Base-by-base conservation (phyloP, 371 early-diverging fungal species). In the Antonospora locustae region DNA sequence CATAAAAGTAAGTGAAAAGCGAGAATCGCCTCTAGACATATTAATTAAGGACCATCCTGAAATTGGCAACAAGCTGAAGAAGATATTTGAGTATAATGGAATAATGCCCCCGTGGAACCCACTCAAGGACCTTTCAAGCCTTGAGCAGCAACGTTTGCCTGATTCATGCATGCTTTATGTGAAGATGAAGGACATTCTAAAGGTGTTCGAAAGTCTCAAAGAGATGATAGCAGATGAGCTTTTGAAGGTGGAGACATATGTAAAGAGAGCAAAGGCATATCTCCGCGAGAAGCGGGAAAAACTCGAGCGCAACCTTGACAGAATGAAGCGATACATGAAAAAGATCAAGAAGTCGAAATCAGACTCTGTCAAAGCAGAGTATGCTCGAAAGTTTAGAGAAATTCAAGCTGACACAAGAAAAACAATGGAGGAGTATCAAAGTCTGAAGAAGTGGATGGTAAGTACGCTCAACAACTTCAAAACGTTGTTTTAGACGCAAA, bases 181-280 rank as follows among this genome's bases (percentile, higher is more conserved):
- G 12, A 44, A 49, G 12, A 64, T 64, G 27, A 34, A 45, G 19
- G 38, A 57, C 39, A 20, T 63, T 6, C 27, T 59, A 6, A 47
- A 30, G 17, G 46, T 49, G 3, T 47, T 68, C 44, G 64, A 68
- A 7, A 55, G 30, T 27, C 17, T 59, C 19, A 63, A 60, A 48
- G 46, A 58, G 16, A 32, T 52, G 29, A 54, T 68, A 3, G 44
- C 49, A 5, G 58, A 64, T 7, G 53, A 51, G 28, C 43, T 64
- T 14, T 16, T 58, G 37, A 50, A 58, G 19, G 44, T 64, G 6
- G 58, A 64, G 22, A 54, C 40, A 11, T 57, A 58, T 48, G 47
- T 64, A 3, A 49, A 48, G 5, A 19, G 69, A 50, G 58, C 50
- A n/a, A 53, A 66, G 17, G 47, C 44, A 19, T 55, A 63, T 38